Evolutionary conservation across 2,329 filamentous ascomycete species (phyloP), one percentile per base, ranked within the genome.

Genomic region (Xylaria sp.): DNA sequence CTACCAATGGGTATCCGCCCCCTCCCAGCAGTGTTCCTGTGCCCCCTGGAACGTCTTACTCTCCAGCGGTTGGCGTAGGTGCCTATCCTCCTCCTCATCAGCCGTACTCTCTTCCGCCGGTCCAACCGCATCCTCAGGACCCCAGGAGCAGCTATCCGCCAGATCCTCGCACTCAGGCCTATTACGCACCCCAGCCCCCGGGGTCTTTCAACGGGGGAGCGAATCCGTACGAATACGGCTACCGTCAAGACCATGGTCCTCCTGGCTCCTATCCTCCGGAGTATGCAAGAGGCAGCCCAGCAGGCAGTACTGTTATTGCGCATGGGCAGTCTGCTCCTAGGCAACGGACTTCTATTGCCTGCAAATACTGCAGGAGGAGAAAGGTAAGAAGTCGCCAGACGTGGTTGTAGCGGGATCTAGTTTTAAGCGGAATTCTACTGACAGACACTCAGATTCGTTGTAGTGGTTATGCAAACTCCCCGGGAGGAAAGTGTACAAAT

Each of bases 291-390:
- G 76, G 72, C 36, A 77, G 78, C n/a, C 75, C 71, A 20, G 80
- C 78, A 45, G 78, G 73, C 23, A 77, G 76, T 32, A 77, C 80
- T 41, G 77, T 80, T 20, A 70, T 70, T 28, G 39, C 68, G 79
- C 84, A 76, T 79, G 81, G 81, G 12, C 85, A 86, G 73, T 83
- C 85, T 23, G 86, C 87, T 3, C 87, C 87, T 1, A 80, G 86
- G 25, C 86, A 89, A 75, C 81, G 87, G 34, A 89, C 86, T 1
- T 88, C 86, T 0, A 89, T 89, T 71, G 86, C 86, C 4, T 89
- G 87, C 75, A 82, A 84, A 62, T 89, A 89, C 70, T 89, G 87
- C 74, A 79, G 86, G n/a, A 87, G 88, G 76, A 81, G 87, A 75
- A 89, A 89, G 84, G 87, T 89, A 73, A 74, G 75, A 46, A 45